A percentile compares a stretch with the other conserved stretches of the same genome.
Evolutionary conservation across 192 early-diverging fungal species (phyloP).

Genomic region (Entomortierella beljakovae): DNA sequence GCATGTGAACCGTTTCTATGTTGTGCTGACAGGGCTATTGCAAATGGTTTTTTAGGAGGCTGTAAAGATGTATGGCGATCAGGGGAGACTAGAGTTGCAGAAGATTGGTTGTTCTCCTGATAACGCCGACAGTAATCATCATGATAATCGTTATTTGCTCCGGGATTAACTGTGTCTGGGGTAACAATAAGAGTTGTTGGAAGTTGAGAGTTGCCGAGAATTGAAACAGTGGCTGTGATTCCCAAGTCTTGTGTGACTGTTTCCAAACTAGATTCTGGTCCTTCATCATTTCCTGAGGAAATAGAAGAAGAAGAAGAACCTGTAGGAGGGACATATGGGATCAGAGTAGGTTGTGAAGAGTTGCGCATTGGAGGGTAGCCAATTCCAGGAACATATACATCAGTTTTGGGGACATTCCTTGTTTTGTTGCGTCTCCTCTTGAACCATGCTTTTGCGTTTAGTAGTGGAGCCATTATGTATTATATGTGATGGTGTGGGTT

Average conservation of each 20-base stretch:
- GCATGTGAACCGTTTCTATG: neutral
- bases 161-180: neutral
- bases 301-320: neutral
- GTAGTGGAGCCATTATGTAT: slow-evolving; percentile 10
- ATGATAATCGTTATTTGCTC: neutral
- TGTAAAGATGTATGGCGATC: neutral
- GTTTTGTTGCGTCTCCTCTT: slow-evolving; percentile 11
- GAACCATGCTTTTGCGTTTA: slow-evolving; percentile 24
- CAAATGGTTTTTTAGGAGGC: neutral
- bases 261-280: neutral
- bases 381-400: slow-evolving; percentile 2
- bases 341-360: slow-evolving; percentile 7
- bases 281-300: neutral
- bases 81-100: neutral
- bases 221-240: neutral
- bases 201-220: neutral
- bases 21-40: neutral
- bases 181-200: neutral
- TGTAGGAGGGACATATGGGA: slow-evolving; percentile 11
- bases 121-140: neutral
- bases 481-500: neutral
- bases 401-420: neutral
- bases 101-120: neutral
- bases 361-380: slow-evolving; percentile 14
- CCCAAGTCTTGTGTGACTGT: neutral